Evolutionary conservation across 73 alveolate species (phyloP).

Genomic region (Paramecium caudatum): DNA sequence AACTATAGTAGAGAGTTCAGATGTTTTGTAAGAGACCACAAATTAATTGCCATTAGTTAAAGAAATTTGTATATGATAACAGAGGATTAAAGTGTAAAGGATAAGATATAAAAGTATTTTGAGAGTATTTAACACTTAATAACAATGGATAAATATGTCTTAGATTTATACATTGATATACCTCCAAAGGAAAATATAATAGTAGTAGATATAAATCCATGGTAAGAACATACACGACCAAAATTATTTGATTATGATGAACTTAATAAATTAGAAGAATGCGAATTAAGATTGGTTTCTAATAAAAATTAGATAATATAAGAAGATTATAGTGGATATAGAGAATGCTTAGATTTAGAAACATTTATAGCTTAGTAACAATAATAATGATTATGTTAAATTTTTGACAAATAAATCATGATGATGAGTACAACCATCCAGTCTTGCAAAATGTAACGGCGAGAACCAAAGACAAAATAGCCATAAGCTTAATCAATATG

Average conservation of each 20-base stretch:
- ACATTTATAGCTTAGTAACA: background rate
- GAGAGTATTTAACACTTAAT: background rate
- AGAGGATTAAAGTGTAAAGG: conserved; percentile 6
- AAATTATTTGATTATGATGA: conserved; percentile 40
- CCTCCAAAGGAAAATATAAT: conserved; percentile 36
- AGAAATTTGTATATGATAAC: conserved; percentile 31
- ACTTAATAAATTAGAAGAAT: background rate
- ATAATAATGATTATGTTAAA: background rate
- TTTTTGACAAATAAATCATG: background rate
- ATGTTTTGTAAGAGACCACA: conserved; percentile 21
- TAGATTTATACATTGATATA: conserved; percentile 38
- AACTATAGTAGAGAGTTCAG: background rate
- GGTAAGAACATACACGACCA: conserved; percentile 53
- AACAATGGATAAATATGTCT: background rate
- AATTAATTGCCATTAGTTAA: conserved; percentile 16
- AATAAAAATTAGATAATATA: conserved; percentile 36
- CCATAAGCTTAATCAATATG: conserved; percentile 93
- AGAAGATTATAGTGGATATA: conserved; percentile 57
- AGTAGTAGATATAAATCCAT: conserved; percentile 57
- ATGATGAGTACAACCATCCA: conserved; percentile 54
- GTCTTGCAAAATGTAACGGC: conserved; percentile 77
- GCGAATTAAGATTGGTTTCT: conserved; percentile 33
- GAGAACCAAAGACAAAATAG: conserved; percentile 85
- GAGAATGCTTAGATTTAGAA: conserved; percentile 4
- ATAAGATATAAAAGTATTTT: background rate